phyloP scores from a whole-genome alignment of 495 filamentous ascomycete genomes.

The Neurospora intermedia region DNA sequence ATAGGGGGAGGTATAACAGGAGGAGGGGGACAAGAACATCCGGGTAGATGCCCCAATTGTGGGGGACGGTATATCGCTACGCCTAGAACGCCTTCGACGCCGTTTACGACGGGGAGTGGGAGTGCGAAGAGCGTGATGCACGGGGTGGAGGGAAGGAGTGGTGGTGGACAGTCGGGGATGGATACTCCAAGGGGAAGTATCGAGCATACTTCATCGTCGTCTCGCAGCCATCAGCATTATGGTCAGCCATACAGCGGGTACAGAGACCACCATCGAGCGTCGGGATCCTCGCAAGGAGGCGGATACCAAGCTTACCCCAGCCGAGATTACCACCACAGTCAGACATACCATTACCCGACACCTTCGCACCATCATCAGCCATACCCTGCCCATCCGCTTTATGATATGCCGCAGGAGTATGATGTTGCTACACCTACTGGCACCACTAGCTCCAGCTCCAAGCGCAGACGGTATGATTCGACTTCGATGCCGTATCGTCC shows the following conservation, averaged over 20 bases:
- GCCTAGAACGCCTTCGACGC: conserved; percentile 43
- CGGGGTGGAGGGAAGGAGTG: background rate
- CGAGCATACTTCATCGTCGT: background rate
- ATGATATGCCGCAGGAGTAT: background rate
- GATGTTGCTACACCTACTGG: background rate
- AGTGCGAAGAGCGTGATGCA: background rate
- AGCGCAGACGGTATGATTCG: background rate
- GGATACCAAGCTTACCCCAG: background rate
- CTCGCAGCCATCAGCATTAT: background rate
- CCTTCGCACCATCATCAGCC: background rate
- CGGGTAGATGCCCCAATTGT: conserved; percentile 49
- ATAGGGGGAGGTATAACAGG: background rate
- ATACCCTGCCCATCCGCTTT: background rate
- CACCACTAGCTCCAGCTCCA: background rate
- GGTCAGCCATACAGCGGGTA: no score
- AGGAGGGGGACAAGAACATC: conserved; percentile 24
- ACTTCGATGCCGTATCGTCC: background rate
- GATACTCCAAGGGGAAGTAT: background rate
- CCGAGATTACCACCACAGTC: background rate
- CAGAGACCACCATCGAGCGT: background rate
- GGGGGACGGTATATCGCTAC: conserved; percentile 52
- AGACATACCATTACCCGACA: background rate
- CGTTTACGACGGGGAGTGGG: conserved; percentile 24
- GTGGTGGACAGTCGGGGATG: background rate
- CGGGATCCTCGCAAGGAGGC: background rate